These are phyloP conservation scores for Hyphodiscus hymeniophilus DNA, from an alignment of 495 filamentous ascomycete species.

Conservation along the genomic window DNA sequence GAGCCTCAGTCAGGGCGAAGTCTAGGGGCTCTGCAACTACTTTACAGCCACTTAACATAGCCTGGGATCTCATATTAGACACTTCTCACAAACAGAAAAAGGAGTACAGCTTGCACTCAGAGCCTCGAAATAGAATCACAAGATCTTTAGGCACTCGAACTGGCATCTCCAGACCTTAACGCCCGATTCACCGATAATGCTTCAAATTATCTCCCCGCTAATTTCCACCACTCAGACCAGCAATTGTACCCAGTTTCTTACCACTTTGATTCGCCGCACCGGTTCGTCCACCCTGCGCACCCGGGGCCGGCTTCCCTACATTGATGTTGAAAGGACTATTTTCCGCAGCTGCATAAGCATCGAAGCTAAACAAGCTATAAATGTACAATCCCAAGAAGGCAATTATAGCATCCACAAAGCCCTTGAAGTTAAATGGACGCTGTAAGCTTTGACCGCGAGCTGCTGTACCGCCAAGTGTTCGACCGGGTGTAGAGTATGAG, in stretches of 20 bases:
- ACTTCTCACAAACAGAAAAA: too few species aligned
- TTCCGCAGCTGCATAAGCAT: conserved; percentile 57
- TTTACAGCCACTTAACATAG: too few species aligned
- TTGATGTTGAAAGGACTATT: conserved; percentile 55
- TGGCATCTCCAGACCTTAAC: too few species aligned
- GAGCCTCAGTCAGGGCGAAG: too few species aligned
- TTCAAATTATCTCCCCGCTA: neutral
- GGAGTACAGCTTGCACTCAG: too few species aligned
- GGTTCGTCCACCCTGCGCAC: conserved; percentile 4
- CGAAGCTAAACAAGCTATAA: conserved; percentile 39
- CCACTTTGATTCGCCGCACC: conserved; percentile 20
- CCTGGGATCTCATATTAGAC: too few species aligned
- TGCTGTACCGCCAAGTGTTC: conserved; percentile 31
- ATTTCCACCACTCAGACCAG: conserved; percentile 18
- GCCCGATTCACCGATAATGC: too few species aligned
- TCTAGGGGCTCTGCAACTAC: too few species aligned
- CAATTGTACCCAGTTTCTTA: conserved; percentile 24
- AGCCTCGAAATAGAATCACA: too few species aligned
- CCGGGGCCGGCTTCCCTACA: conserved; percentile 21
- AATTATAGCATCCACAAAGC: conserved; percentile 38
- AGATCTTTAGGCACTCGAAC: too few species aligned
- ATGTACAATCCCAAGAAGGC: conserved; percentile 56
- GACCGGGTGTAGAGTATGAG: conserved; percentile 32
- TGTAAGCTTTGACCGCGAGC: conserved; percentile 19
- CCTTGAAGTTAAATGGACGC: conserved; percentile 31